These are phyloP conservation scores for Aspergillus aculeatinus DNA, from an alignment of 2,329 filamentous ascomycete genomes.

Conservation along the genomic window DNA sequence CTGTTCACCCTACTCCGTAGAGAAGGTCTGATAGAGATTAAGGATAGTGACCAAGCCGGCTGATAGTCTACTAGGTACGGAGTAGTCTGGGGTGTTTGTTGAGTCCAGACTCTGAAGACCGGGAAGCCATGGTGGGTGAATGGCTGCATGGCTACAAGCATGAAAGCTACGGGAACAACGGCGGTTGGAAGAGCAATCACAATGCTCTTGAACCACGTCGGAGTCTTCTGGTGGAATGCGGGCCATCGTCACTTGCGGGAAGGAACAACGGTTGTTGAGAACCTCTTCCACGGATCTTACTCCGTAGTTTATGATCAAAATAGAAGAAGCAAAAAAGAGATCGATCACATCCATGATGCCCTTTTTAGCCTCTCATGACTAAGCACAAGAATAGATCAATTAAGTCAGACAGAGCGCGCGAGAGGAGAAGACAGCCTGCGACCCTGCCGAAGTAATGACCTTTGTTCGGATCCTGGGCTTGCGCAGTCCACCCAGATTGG, in stretches of 20 bases:
- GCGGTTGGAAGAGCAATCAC: background rate
- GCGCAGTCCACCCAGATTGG: constrained; percentile 7
- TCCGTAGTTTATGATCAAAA: background rate
- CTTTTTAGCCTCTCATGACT: background rate
- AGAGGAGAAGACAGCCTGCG: background rate
- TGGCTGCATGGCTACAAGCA: constrained; percentile 1
- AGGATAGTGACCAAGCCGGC: background rate
- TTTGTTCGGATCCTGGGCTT: background rate
- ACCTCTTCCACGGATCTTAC: background rate
- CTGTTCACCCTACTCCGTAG: background rate
- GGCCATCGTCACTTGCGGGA: background rate
- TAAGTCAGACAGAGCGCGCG: too few species aligned
- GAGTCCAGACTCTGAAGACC: background rate
- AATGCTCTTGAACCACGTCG: background rate
- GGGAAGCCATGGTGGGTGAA: background rate
- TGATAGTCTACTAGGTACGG: background rate
- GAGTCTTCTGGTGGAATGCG: background rate
- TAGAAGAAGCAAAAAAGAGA: background rate
- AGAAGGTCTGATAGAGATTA: background rate
- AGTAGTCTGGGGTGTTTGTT: background rate
- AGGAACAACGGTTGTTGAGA: background rate
- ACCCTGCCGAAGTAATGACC: background rate
- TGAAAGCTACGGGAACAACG: background rate
- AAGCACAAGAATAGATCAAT: background rate
- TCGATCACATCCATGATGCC: background rate